phyloP scores from a whole-genome alignment of 768 basidiomycete genomes.

The Terana coerulea region DNA sequence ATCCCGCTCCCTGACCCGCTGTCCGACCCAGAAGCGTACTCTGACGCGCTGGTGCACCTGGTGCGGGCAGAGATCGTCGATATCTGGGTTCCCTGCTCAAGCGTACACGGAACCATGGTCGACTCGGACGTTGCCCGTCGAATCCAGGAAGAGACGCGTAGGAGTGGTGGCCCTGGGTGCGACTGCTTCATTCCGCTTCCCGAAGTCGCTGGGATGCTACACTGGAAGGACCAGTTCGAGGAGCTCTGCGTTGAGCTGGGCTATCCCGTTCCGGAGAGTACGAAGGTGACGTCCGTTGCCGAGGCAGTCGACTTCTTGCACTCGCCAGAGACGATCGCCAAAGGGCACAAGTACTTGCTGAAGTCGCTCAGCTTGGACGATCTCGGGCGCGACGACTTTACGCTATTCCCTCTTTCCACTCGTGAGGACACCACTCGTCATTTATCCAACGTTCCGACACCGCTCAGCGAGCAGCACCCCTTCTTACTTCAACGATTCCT shows the following conservation, averaged over 20 bases:
- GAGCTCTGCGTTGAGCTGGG: conserved; percentile 7
- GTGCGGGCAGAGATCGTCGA: conserved; percentile 4
- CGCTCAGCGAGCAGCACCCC: conserved; percentile 8
- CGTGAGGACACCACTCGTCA: conserved; percentile 3
- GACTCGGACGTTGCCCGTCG: conserved; percentile 9
- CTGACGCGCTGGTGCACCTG: conserved; percentile 1
- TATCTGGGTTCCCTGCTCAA: conserved; percentile 14
- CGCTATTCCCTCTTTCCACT: conserved; percentile 11
- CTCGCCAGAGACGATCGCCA: conserved; percentile 6
- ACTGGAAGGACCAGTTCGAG: conserved; percentile 16
- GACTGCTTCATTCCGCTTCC: conserved; percentile 13
- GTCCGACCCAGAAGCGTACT: not conserved
- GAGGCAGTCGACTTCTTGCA: conserved; percentile 13
- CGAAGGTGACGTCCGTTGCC: conserved; percentile 4
- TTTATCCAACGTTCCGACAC: conserved; percentile 7
- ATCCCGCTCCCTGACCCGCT: conserved; percentile 6
- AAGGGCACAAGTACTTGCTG: conserved; percentile 10
- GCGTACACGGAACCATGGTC: conserved; percentile 13
- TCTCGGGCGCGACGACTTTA: conserved; percentile 14
- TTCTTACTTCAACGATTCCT: conserved; percentile 16
- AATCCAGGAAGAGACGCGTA: not conserved
- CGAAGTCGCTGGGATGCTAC: conserved; percentile 8
- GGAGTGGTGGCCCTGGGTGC: not conserved
- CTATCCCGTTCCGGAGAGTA: conserved; percentile 12
- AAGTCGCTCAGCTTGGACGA: conserved; percentile 14